Conservation (phyloP, 257 asterid genomes). For the Solanum corneliomulleri region DNA sequence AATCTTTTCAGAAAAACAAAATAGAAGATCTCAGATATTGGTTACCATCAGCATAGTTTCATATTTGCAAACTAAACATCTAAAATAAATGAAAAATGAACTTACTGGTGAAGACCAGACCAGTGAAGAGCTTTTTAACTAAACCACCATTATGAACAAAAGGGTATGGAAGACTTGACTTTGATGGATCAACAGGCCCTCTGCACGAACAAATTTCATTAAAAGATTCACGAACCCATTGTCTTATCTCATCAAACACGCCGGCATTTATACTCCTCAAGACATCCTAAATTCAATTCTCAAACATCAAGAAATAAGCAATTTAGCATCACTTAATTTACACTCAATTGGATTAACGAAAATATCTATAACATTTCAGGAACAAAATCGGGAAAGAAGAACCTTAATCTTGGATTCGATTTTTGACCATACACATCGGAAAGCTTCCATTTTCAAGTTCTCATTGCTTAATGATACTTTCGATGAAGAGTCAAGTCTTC, state of each 20-base stretch:
- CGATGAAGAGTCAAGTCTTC: constrained; percentile 42
- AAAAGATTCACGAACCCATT: constrained; percentile 66
- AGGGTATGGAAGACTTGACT: constrained; percentile 44
- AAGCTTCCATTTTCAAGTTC: constrained; percentile 37
- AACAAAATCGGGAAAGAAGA: not conserved
- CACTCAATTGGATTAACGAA: not conserved
- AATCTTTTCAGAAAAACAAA: not conserved
- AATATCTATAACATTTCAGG: not conserved
- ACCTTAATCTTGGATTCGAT: constrained; percentile 63
- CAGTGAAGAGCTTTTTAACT: constrained; percentile 56
- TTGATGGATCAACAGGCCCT: constrained; percentile 15
- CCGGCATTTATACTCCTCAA: constrained; percentile 44
- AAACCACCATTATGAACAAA: constrained; percentile 27
- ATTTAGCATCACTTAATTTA: not conserved
- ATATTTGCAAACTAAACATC: not conserved
- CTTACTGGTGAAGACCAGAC: constrained; percentile 75
- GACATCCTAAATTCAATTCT: constrained; percentile 42
- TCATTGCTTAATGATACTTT: constrained; percentile 8
- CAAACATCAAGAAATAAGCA: not conserved
- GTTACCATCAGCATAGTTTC: not conserved
- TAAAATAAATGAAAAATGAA: constrained; percentile 1
- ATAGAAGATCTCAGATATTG: not conserved
- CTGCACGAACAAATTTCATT: constrained; percentile 31
- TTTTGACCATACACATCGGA: constrained; percentile 49
- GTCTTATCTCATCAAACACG: constrained; percentile 49